Evolutionary conservation across 2,329 filamentous ascomycete species (phyloP), one percentile per base, ranked within the genome.

Genomic region (Plenodomus tracheiphilus): DNA sequence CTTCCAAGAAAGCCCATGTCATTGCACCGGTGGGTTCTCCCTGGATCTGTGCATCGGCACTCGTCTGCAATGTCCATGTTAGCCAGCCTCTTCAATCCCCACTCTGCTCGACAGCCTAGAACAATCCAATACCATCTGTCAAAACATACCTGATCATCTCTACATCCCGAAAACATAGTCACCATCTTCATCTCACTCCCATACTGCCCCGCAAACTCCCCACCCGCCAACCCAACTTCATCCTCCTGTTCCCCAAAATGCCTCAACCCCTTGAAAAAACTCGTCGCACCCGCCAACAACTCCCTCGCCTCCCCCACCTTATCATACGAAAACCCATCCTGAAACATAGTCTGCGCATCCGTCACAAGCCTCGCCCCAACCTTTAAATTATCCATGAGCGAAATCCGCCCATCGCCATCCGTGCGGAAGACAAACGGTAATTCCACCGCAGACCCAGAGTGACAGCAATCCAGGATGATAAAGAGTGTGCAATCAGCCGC

Each of bases 401-500:
- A 79, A 46, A 85, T 74, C 47, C 82, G 80, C 35, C 82, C 82
- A 10, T 83, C 78, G 20, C 75, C 75, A 56, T 85, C 81, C 3
- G 76, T 75, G 19, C 80, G 79, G 62, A 81, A 85, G 17, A 85
- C 78, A 51, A 74, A 85, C 0, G 83, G 82, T 1, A 85, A 67
- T 49, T 85, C 82, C 35, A 83, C 74, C 0, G 81, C 82, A 0
- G 81, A 83, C 22, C 82, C 82, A 2, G 79, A 82, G 64, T 85
- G 83, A 59, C 83, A 85, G 66, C 82, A 85, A 62, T 85, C 83
- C 58, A 85, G 79, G 21, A 85, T 68, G 54, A 83, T 76, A 60
- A 81, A 82, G 13, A 84, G 71, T 1, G 78, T 78, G 53, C 77
- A 79, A 11, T 69, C 73, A 0, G 79, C 74, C 18, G 79, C 75